These are phyloP conservation scores for Acanthamoeba healyi DNA, from an alignment of 208 protist genomes.

Conservation along the genomic window DNA sequence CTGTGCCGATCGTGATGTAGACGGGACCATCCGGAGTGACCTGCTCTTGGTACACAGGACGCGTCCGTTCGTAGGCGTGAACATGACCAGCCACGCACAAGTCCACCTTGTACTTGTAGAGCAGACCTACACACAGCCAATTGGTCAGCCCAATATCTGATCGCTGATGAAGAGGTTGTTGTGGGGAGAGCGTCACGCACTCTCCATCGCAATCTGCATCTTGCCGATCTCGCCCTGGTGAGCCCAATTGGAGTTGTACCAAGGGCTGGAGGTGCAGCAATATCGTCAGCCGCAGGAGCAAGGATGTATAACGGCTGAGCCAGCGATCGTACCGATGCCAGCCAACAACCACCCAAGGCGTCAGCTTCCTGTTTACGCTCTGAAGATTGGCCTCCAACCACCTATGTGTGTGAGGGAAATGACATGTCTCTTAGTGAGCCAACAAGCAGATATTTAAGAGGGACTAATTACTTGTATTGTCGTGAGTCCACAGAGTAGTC, in stretches of 20 bases:
- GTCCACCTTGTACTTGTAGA: slow-evolving; percentile 21
- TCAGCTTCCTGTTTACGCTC: not conserved
- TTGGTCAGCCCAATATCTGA: not conserved
- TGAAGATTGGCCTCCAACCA: slow-evolving; percentile 25
- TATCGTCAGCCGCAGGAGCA: not conserved
- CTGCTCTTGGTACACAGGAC: not conserved
- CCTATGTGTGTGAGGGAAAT: not conserved
- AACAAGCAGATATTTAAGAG: no score
- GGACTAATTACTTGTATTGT: not conserved
- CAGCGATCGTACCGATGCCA: not conserved
- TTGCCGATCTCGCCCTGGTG: not conserved
- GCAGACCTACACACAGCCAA: not conserved
- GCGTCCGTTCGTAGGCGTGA: not conserved
- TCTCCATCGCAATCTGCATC: not conserved
- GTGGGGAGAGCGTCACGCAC: not conserved
- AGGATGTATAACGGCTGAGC: not conserved
- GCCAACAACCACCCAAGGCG: not conserved
- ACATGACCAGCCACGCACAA: not conserved
- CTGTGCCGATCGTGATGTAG: slow-evolving; percentile 57
- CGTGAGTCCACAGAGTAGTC: not conserved
- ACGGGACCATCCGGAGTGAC: slow-evolving; percentile 8
- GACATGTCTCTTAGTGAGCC: no score
- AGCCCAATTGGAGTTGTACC: slow-evolving; percentile 44
- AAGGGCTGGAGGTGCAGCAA: not conserved
- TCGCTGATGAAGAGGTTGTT: not conserved